phyloP scores from a whole-genome alignment of 805 yeast species.

The Maudiozyma bulderi region DNA sequence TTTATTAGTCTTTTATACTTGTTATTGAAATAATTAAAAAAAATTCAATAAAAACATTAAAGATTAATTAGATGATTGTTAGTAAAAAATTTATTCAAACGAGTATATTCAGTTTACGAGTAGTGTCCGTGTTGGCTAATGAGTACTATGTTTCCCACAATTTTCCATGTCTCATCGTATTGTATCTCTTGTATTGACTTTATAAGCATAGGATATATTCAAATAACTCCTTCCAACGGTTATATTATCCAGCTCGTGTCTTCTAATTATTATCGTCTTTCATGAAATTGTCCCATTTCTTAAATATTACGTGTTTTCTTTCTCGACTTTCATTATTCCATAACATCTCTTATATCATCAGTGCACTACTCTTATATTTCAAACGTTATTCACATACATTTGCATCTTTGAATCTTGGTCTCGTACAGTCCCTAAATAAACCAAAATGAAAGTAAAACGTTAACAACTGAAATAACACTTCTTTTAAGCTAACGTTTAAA shows the following conservation, averaged over 20 bases:
- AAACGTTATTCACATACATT: conserved; percentile 31
- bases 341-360: not conserved
- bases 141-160: no score
- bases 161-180: not conserved
- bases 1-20: no score
- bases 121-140: no score
- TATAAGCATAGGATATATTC: not conserved
- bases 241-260: no score
- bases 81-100: not conserved
- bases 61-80: not conserved
- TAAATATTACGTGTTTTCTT: no score
- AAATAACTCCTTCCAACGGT: no score
- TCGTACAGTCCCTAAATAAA: not conserved
- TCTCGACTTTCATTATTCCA: not conserved
- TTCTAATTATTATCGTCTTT: no score
- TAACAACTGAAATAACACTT: not conserved
- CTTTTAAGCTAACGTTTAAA: not conserved
- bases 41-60: not conserved
- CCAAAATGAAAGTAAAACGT: not conserved
- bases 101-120: not conserved
- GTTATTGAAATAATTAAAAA: not conserved
- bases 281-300: no score
- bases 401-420: conserved; percentile 35
- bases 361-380: not conserved
- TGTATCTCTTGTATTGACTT: not conserved